These are phyloP conservation scores for Cladophialophora psammophila DNA, from an alignment of 2,329 filamentous ascomycete species.

Conservation along the genomic window DNA sequence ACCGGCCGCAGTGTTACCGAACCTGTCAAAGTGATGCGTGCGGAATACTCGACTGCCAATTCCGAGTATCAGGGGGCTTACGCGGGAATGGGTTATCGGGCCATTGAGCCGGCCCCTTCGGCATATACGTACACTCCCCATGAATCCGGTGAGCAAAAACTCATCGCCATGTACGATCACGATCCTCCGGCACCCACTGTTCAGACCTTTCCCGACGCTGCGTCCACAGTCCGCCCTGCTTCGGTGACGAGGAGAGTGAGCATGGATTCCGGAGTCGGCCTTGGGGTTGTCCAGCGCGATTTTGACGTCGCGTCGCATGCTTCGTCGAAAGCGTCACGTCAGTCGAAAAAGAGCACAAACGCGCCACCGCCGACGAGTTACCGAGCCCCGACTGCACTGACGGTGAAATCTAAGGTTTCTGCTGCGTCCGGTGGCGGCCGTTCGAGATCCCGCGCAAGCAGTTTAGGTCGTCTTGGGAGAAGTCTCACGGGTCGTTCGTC, in stretches of 20 bases:
- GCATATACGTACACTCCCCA: conserved; percentile 25
- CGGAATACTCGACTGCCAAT: conserved; percentile 28
- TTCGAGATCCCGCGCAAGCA: conserved; percentile 23
- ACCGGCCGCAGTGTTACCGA: conserved; percentile 29
- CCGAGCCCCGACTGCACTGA: conserved; percentile 37
- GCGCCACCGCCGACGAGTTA: conserved; percentile 37
- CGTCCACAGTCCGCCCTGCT: conserved; percentile 28
- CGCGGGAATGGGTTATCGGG: conserved; percentile 19
- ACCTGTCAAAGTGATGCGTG: conserved; percentile 22
- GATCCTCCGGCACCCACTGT: conserved; percentile 20
- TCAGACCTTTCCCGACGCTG: conserved; percentile 14
- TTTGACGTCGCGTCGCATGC: conserved; percentile 15
- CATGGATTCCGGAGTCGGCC: conserved; percentile 33
- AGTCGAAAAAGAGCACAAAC: conserved; percentile 21
- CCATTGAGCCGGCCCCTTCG: conserved; percentile 37
- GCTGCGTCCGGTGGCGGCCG: conserved; percentile 6
- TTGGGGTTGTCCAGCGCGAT: conserved; percentile 19
- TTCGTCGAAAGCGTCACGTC: conserved; percentile 24
- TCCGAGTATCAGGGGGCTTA: conserved; percentile 20
- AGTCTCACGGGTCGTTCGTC: conserved; percentile 13
- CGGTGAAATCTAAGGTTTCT: conserved; percentile 27
- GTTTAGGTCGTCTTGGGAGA: conserved; percentile 15
- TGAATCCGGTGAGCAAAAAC: conserved; percentile 19
- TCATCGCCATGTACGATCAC: conserved; percentile 40
- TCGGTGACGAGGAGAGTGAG: conserved; percentile 25